Percentiles rank a stretch among this genome's conserved stretches.
Evolutionary conservation across 768 basidiomycete genomes (phyloP).

Genomic region (Leccinum pellstonianum): DNA sequence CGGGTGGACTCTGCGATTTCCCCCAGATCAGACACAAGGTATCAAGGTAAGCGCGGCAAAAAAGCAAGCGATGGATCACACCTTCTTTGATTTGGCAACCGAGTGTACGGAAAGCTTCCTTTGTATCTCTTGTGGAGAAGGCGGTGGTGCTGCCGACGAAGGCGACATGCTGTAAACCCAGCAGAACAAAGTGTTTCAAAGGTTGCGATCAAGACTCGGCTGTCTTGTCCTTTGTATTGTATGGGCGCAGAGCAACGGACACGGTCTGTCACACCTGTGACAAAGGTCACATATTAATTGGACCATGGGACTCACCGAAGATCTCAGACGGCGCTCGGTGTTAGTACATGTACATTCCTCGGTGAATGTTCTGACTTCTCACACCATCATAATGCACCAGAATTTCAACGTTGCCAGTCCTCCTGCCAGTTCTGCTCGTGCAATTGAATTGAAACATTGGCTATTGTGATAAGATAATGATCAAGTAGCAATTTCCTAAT

Average conservation of each 20-base stretch:
- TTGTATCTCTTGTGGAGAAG: conserved; percentile 83
- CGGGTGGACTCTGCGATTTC: conserved; percentile 30
- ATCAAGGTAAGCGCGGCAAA: not conserved
- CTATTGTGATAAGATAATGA: conserved; percentile 6
- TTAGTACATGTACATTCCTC: not conserved
- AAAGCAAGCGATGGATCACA: conserved; percentile 18
- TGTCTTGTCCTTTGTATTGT: conserved; percentile 1
- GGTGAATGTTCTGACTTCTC: not conserved
- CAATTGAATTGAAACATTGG: conserved; percentile 8
- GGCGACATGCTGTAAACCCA: conserved; percentile 24
- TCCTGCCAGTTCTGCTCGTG: not conserved
- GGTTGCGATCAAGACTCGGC: conserved; percentile 17
- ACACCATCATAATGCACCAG: not conserved
- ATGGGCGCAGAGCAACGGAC: conserved; percentile 16
- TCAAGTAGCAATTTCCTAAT: conserved; percentile 12
- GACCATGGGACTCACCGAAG: not conserved
- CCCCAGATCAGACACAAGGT: conserved; percentile 17
- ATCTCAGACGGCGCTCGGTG: conserved; percentile 13
- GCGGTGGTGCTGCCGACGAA: conserved; percentile 49
- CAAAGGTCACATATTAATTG: conserved; percentile 16
- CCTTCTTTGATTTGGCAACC: conserved; percentile 51
- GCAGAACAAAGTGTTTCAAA: conserved; percentile 1
- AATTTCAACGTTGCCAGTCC: not conserved
- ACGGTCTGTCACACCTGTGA: conserved; percentile 25
- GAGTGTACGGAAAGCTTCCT: conserved; percentile 82